Conservation (phyloP, 371 early-diverging fungal genomes). For the Rhizomucor miehei region DNA sequence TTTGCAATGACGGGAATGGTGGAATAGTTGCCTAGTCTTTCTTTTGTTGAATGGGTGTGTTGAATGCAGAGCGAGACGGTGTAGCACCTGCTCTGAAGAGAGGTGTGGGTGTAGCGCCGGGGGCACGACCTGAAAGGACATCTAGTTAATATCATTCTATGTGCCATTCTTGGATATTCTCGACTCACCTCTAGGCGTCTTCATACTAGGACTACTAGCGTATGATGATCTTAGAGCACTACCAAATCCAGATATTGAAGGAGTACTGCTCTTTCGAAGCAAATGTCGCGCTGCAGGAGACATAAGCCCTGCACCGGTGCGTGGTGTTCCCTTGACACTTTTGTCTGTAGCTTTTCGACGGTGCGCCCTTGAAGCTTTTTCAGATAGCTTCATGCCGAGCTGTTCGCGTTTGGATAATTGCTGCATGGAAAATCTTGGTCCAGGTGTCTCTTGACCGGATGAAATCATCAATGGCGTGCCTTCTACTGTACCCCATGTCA, state of each 20-base stretch:
- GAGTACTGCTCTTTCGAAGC: constrained; percentile 30
- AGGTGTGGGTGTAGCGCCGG: constrained; percentile 34
- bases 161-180: background rate
- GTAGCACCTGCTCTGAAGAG: constrained; percentile 42
- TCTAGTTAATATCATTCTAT: background rate
- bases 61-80: constrained; percentile 13
- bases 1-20: background rate
- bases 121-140: constrained; percentile 6
- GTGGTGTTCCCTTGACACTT: constrained; percentile 25
- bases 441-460: constrained; percentile 43
- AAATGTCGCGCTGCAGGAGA: constrained; percentile 50
- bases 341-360: constrained; percentile 32
- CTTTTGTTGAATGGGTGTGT: constrained; percentile 6
- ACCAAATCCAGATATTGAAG: constrained; percentile 25
- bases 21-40: background rate
- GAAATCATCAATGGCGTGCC: constrained; percentile 59
- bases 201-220: constrained; percentile 12
- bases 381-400: constrained; percentile 61
- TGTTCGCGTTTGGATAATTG: constrained; percentile 64
- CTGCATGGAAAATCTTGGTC: constrained; percentile 61
- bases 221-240: constrained; percentile 39
- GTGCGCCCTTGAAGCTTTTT: constrained; percentile 61
- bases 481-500: constrained; percentile 85
- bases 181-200: background rate
- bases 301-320: constrained; percentile 32